These are phyloP conservation scores for Picea sitchensis DNA, from an alignment of 75 land plant genomes.

Conservation along the genomic window DNA sequence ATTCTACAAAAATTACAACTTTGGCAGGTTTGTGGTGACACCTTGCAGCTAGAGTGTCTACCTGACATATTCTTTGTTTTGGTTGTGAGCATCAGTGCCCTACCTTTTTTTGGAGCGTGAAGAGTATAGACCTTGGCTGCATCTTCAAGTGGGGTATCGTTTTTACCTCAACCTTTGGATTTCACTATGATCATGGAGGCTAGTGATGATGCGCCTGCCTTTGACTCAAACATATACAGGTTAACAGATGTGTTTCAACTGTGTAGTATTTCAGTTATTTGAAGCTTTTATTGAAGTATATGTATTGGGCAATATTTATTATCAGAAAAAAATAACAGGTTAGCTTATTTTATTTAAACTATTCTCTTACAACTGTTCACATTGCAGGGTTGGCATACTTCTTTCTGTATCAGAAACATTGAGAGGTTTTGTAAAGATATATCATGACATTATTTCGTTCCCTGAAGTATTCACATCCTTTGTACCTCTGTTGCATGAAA, in stretches of 20 bases:
- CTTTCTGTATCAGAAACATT: conserved; percentile 43
- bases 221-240: conserved; percentile 72
- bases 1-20: too few relatives aligned
- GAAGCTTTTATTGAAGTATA: neutral
- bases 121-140: conserved; percentile 46
- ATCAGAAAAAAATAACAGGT: neutral
- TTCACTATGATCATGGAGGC: conserved; percentile 53
- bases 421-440: conserved; percentile 52
- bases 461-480: conserved; percentile 84
- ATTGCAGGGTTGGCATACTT: conserved; percentile 65
- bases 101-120: conserved; percentile 44
- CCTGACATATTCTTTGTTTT: neutral
- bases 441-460: conserved; percentile 57
- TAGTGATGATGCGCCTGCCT: conserved; percentile 48
- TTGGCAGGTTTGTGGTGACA: neutral
- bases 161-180: conserved; percentile 34
- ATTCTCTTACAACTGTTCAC: neutral
- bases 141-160: conserved; percentile 14
- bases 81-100: neutral
- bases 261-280: neutral
- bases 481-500: conserved; percentile 40
- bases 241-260: conserved; percentile 12
- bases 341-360: neutral
- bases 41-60: neutral
- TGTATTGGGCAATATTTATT: neutral